Base-by-base conservation (phyloP, 2,329 filamentous ascomycete genomes). In the Diplocarpon rosae region DNA sequence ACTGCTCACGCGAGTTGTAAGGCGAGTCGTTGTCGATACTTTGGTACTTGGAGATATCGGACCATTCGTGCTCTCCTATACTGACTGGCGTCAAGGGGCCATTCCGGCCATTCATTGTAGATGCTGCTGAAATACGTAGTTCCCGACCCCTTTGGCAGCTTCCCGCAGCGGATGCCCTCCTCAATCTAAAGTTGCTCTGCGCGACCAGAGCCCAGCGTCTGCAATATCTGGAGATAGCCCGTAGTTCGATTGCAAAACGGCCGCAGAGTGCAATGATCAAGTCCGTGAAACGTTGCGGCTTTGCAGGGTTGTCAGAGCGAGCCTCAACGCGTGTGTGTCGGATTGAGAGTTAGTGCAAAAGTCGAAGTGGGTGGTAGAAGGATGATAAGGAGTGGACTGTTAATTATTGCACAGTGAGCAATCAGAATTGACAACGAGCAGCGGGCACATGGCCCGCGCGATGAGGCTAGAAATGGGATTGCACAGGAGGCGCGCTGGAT, bases 51-150 rank as follows among this genome's bases (percentile, higher is more conserved):
- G 76, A 75, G 56, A 81, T 73, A 47, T 72, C 76, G 39, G 83
- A 84, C 81, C 83, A 92, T 63, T 92, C 86, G 70, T 80, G 88
- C 63, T 82, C 85, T 62, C 71, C 81, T 72, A 85, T 69, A 67
- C 85, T 92, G 64, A 87, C 75, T 61, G 86, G 85, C 62, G 86
- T 89, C 64, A 89, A 72, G 62, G 82, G 81, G 68, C 78, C 80
- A 75, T 83, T 80, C 68, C 76, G 76, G 63, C 71, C 75, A 70
- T 78, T 85, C 81, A 85, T 85, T 68, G 64, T 63, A 56, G 48
- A 51, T 42, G 45, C 44, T 45, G 42, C 43, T 50, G 47, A 48
- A 30, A 47, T 49, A 43, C 52, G 45, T 39, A 24, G 32, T 48
- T 46, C 42, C 45, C 46, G 48, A 43, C 36, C 42, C 50, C 37